A percentile compares a stretch with the other conserved stretches of the same genome.
Evolutionary conservation across 2,329 filamentous ascomycete species (phyloP).

Genomic region (Cladorrhinum sp.): DNA sequence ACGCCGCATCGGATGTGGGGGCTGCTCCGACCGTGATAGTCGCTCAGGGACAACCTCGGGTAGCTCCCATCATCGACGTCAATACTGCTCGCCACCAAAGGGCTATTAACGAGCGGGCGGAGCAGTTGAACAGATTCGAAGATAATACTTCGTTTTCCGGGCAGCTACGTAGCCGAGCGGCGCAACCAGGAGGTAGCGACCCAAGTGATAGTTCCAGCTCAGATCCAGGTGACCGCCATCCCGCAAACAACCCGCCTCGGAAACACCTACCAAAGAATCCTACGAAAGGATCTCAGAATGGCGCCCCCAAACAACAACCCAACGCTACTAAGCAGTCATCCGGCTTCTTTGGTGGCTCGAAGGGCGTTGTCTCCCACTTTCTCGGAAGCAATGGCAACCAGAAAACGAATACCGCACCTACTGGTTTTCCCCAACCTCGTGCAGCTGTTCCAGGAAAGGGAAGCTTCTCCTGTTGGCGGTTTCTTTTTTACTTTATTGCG

Average conservation of each 20-base stretch:
- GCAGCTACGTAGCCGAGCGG: not conserved
- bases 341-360: not conserved
- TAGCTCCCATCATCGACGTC: not conserved
- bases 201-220: not conserved
- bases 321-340: not conserved
- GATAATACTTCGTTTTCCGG: not conserved
- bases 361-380: no score
- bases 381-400: not conserved
- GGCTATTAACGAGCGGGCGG: not conserved
- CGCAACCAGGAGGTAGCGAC: not conserved
- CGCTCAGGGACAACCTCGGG: not conserved
- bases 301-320: no score
- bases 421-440: not conserved
- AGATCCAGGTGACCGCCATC: not conserved
- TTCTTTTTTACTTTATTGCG: not conserved
- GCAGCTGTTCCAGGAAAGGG: not conserved
- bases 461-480: no score
- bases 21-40: not conserved
- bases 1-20: no score
- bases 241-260: no score
- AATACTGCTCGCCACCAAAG: not conserved
- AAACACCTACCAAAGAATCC: not conserved
- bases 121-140: not conserved
- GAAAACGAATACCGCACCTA: not conserved
- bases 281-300: not conserved